Conservation (phyloP, 1,139 yeast genomes). For the Suhomyces taliae region DNA sequence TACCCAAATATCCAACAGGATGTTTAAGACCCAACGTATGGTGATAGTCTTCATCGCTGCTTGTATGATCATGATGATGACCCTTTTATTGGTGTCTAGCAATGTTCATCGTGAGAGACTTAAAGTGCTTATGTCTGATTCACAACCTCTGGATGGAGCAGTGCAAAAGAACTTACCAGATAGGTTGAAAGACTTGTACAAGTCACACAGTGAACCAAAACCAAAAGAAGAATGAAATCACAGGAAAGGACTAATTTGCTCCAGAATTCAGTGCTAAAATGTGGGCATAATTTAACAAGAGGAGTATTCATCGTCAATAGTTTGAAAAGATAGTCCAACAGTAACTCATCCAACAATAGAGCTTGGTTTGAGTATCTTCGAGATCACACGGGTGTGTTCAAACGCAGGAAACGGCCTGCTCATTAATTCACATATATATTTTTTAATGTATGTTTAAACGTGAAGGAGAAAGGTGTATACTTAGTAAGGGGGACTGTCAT, state of each 20-base stretch:
- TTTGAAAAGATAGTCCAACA: no score
- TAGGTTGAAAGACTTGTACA: not conserved
- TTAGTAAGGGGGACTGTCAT: no score
- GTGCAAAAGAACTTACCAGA: not conserved
- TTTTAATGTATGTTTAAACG: not conserved
- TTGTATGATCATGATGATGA: conserved; percentile 23
- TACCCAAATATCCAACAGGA: conserved; percentile 29
- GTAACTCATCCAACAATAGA: no score
- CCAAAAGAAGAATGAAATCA: no score
- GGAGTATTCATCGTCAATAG: no score
- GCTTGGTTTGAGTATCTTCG: no score
- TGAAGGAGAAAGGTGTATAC: no score
- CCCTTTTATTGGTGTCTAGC: conserved; percentile 2
- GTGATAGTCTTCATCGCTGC: conserved; percentile 22
- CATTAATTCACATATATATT: no score
- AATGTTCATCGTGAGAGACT: not conserved
- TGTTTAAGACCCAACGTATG: conserved; percentile 32
- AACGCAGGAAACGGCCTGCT: not conserved
- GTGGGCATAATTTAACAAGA: no score
- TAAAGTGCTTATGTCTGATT: not conserved
- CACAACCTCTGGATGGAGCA: not conserved
- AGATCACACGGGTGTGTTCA: not conserved
- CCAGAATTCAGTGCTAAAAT: no score
- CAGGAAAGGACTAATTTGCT: no score
- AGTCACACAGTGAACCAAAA: not conserved